Base-by-base conservation (phyloP, 2,329 filamentous ascomycete genomes). In the Paraphoma chrysanthemicola region DNA sequence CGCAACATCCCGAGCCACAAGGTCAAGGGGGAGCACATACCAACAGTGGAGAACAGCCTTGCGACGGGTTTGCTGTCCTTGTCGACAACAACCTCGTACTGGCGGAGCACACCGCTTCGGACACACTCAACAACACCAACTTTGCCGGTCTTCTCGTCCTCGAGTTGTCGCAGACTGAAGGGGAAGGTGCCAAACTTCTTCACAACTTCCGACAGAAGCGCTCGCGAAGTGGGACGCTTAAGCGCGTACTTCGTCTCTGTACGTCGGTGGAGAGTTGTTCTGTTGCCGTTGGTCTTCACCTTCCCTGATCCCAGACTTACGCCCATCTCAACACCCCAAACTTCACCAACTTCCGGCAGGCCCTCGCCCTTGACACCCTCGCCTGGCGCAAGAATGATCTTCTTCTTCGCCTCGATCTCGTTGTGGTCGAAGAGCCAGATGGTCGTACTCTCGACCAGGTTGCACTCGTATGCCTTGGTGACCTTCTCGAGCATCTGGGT, bases 141-240 rank as follows among this genome's bases (percentile, higher is more conserved):
- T 90, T 98, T 91, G 57, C 92, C 95, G 65, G 93, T 89, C 74
- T 94, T 90, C 86, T 99, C 95, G 72, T 98, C 94, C 62, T 97
- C 94, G 61, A 99, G 87, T 83, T 99, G 95, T 75, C 95, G 88
- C 83, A 98, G 85, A 81, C 92, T 96, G 87, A 99, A 99, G 70
- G 95, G 95, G 86, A 99, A 99, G 61, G 88, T 92, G 65, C 94
- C 93, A 75, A 98, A 99, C 83, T 94, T 97, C 88, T 94, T 96
- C 78, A 96, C 90, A 59, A 97, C 90, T 82, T 98, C 95, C 45
- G 93, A 96, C 51, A 98, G 85, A 48, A 94, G 90, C 80, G 96
- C 92, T 76, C 94, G 88, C 50, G 94, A 97, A 66, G 92, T 96
- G 59, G 92, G 92, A 67, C 95, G 90, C 88, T 98, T 99, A 66